phyloP scores from a whole-genome alignment of 2,329 filamentous ascomycete genomes.

The Diplodia intermedia region DNA sequence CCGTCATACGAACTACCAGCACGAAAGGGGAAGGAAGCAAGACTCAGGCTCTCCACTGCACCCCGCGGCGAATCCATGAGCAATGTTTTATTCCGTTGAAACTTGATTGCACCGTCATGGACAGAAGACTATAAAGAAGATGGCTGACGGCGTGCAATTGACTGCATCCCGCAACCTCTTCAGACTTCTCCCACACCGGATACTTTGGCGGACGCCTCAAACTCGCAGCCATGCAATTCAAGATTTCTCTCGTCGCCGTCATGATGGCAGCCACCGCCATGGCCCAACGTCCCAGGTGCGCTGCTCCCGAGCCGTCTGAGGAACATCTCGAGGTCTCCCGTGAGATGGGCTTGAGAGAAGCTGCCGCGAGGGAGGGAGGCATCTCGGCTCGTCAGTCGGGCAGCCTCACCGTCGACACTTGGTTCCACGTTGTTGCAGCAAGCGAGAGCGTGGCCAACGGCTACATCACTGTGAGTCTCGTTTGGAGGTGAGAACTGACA shows the following conservation, averaged over 20 bases:
- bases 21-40: conserved; percentile 11
- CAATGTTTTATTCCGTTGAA: conserved; percentile 6
- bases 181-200: neutral
- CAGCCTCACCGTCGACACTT: conserved; percentile 40
- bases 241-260: neutral
- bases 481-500: neutral
- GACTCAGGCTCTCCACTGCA: conserved; percentile 4
- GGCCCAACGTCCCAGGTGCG: neutral
- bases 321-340: neutral
- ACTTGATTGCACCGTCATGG: neutral
- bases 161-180: neutral
- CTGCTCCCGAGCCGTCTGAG: conserved; percentile 2
- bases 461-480: conserved; percentile 30
- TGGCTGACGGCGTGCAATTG: neutral
- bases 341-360: conserved; percentile 6
- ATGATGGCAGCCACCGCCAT: conserved; percentile 7
- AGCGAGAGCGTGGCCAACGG: conserved; percentile 34
- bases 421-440: conserved; percentile 45
- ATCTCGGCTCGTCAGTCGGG: conserved; percentile 2
- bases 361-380: neutral
- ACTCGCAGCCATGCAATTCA: conserved; percentile 15
- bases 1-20: conserved; percentile 1
- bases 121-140: conserved; percentile 1
- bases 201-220: too few species aligned
- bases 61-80: neutral